Conservation (phyloP, 805 yeast genomes). For the Zygoascus flipseniorum region DNA sequence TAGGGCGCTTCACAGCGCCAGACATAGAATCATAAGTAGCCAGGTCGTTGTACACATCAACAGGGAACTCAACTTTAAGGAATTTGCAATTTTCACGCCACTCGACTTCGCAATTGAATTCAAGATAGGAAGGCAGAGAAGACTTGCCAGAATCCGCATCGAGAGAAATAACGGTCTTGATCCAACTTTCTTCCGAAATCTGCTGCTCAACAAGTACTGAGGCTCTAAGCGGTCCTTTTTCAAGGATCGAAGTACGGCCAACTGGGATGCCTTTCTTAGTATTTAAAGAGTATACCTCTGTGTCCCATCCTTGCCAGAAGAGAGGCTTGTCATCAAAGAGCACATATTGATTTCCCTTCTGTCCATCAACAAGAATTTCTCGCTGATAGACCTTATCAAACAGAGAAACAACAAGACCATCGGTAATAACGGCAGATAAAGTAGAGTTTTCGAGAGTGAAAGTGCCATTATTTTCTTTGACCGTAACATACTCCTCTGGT, state of each 20-base stretch:
- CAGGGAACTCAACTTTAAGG: slow-evolving; percentile 82
- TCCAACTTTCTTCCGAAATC: slow-evolving; percentile 46
- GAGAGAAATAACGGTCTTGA: slow-evolving; percentile 62
- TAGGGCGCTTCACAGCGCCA: slow-evolving; percentile 73
- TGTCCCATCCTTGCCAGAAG: slow-evolving; percentile 94
- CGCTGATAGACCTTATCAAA: slow-evolving; percentile 52
- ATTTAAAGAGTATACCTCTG: slow-evolving; percentile 77
- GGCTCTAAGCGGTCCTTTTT: slow-evolving; percentile 48
- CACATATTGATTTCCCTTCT: slow-evolving; percentile 62
- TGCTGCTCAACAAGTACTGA: slow-evolving; percentile 55
- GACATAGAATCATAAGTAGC: slow-evolving; percentile 80
- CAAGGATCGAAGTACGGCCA: slow-evolving; percentile 32
- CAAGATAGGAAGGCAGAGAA: slow-evolving; percentile 20
- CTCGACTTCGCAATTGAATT: slow-evolving; percentile 44
- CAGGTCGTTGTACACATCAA: slow-evolving; percentile 52
- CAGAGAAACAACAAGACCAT: slow-evolving; percentile 55
- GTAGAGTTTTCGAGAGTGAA: slow-evolving; percentile 53
- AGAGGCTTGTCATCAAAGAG: slow-evolving; percentile 84
- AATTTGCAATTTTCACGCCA: slow-evolving; percentile 63
- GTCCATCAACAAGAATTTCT: slow-evolving; percentile 45
- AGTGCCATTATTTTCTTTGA: slow-evolving; percentile 33
- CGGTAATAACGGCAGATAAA: slow-evolving; percentile 49
- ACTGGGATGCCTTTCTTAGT: slow-evolving; percentile 44
- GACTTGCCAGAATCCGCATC: slow-evolving; percentile 28
- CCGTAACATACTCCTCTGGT: slow-evolving; percentile 29